Evolutionary conservation across 768 basidiomycete species (phyloP).

Genomic region (Termitomyces sp.): DNA sequence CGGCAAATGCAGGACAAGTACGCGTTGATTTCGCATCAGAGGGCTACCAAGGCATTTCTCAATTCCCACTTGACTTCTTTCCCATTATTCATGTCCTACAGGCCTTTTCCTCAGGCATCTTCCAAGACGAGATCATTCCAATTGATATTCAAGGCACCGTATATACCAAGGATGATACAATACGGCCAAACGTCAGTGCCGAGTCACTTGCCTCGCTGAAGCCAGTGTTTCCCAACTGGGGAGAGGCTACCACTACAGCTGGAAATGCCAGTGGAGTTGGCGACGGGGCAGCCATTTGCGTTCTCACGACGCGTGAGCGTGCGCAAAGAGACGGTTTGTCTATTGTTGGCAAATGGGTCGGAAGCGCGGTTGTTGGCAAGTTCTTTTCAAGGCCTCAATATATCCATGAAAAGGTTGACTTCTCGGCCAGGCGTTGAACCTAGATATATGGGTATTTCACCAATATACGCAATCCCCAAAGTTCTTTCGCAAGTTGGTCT

Average conservation of each 20-base stretch:
- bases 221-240: slow-evolving; percentile 85
- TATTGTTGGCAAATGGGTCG: slow-evolving; percentile 81
- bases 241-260: slow-evolving; percentile 65
- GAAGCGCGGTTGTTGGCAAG: slow-evolving; percentile 72
- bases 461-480: slow-evolving; percentile 69
- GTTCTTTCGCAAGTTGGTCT: slow-evolving; percentile 59
- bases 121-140: slow-evolving; percentile 87
- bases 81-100: slow-evolving; percentile 18
- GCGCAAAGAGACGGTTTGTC: slow-evolving; percentile 77
- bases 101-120: slow-evolving; percentile 69
- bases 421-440: slow-evolving; percentile 62
- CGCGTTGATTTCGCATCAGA: slow-evolving; percentile 82
- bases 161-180: slow-evolving; percentile 80
- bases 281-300: slow-evolving; percentile 86
- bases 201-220: slow-evolving; percentile 79
- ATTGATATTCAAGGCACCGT: slow-evolving; percentile 67
- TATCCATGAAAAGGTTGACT: not conserved
- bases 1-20: slow-evolving; percentile 87
- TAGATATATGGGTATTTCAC: slow-evolving; percentile 74
- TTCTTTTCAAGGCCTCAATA: not conserved
- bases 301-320: slow-evolving; percentile 75
- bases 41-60: slow-evolving; percentile 58
- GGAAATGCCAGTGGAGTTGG: slow-evolving; percentile 89
- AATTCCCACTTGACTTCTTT: not conserved
- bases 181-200: slow-evolving; percentile 76